phyloP scores from a whole-genome alignment of 2,329 filamentous ascomycete genomes.

The Xylaria polymorpha region DNA sequence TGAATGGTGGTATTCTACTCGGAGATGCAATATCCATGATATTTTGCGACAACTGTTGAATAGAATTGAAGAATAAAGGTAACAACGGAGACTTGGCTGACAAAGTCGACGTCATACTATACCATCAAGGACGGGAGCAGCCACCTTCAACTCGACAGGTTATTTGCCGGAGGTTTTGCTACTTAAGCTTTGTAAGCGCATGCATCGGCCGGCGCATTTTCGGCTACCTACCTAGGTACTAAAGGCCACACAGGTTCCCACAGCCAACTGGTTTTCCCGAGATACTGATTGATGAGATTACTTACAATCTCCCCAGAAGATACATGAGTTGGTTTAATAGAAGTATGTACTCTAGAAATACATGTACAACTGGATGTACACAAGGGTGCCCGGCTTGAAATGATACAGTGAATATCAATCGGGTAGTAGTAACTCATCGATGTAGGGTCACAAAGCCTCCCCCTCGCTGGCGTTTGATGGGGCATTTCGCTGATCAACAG shows the following conservation, averaged over 20 bases:
- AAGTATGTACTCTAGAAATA: background rate
- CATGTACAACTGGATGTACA: constrained; percentile 12
- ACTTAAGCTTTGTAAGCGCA: too few relatives aligned
- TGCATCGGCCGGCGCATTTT: background rate
- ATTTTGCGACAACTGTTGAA: background rate
- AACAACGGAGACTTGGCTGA: background rate
- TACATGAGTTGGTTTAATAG: background rate
- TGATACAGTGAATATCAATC: constrained; percentile 7
- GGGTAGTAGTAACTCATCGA: background rate
- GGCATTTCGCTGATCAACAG: background rate
- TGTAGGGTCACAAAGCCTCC: background rate
- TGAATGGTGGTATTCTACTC: background rate
- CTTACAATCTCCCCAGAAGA: too few relatives aligned
- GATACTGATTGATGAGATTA: background rate
- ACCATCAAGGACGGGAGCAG: background rate
- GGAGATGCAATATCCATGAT: background rate
- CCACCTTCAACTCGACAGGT: background rate
- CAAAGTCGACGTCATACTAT: background rate
- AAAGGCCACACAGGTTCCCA: too few relatives aligned
- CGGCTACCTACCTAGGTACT: background rate
- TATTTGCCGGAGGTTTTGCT: background rate
- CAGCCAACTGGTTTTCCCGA: background rate
- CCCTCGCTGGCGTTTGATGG: background rate
- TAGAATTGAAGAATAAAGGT: background rate
- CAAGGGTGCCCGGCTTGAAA: background rate